These are phyloP conservation scores for Russula emetica DNA, from an alignment of 768 basidiomycete species.

Conservation along the genomic window DNA sequence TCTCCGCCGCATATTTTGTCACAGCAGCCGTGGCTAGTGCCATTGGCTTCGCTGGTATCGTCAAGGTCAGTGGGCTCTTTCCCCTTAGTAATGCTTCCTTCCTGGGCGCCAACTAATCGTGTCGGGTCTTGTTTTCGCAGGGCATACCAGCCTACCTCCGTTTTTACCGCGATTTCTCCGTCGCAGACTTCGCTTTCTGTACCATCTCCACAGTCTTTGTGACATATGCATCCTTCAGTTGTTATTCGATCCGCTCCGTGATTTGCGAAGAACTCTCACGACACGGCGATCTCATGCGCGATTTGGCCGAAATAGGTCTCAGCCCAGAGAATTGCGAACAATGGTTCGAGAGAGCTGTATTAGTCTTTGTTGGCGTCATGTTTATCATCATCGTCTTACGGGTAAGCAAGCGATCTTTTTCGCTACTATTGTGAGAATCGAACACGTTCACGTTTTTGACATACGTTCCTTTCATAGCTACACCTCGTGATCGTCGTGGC, in stretches of 20 bases:
- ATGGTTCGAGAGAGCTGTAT: slow-evolving; percentile 65
- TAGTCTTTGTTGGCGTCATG: slow-evolving; percentile 55
- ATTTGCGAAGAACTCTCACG: slow-evolving; percentile 73
- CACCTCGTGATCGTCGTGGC: slow-evolving; percentile 74
- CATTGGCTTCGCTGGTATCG: slow-evolving; percentile 63
- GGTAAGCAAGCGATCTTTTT: slow-evolving; percentile 52
- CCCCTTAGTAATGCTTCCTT: slow-evolving; percentile 4
- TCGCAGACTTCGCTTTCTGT: slow-evolving; percentile 72
- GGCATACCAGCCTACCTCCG: slow-evolving; percentile 61
- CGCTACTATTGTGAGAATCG: neutral
- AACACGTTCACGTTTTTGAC: neutral
- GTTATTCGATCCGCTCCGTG: slow-evolving; percentile 48
- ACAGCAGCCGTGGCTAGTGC: slow-evolving; percentile 59
- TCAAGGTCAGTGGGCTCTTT: slow-evolving; percentile 46
- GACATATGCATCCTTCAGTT: slow-evolving; percentile 56
- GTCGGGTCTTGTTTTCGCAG: slow-evolving; percentile 35
- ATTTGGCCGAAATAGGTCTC: slow-evolving; percentile 65
- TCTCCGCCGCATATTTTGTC: slow-evolving; percentile 63
- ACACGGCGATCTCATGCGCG: slow-evolving; percentile 70
- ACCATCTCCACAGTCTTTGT: slow-evolving; percentile 52
- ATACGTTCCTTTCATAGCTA: slow-evolving; percentile 41
- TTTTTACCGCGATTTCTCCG: slow-evolving; percentile 77
- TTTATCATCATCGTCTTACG: slow-evolving; percentile 60
- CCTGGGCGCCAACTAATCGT: neutral
- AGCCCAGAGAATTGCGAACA: slow-evolving; percentile 77